These are phyloP conservation scores for Geosmithia morbida DNA, from an alignment of 2,329 filamentous ascomycete species.

Conservation along the genomic window DNA sequence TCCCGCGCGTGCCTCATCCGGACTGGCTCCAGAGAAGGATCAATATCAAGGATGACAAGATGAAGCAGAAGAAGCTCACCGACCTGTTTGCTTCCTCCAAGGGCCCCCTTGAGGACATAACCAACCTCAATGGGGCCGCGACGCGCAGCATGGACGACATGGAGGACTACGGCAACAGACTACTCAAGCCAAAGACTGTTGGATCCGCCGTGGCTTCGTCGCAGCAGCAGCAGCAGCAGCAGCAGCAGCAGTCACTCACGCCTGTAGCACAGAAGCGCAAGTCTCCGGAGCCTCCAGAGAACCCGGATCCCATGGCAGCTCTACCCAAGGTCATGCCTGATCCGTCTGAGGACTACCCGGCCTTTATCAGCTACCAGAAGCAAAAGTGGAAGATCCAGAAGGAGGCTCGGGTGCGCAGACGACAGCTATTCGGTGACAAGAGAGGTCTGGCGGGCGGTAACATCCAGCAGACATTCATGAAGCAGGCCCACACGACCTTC, in stretches of 20 bases:
- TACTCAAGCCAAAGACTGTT: slow-evolving; percentile 50
- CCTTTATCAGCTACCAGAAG: slow-evolving; percentile 89
- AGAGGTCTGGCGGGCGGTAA: slow-evolving; percentile 34
- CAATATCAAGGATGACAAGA: slow-evolving; percentile 87
- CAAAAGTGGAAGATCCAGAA: slow-evolving; percentile 98
- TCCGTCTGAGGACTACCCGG: slow-evolving; percentile 73
- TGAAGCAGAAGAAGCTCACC: slow-evolving; percentile 98
- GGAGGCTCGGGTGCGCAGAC: slow-evolving; percentile 67
- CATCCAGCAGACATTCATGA: slow-evolving; percentile 63
- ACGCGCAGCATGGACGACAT: slow-evolving; percentile 43
- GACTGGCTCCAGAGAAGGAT: slow-evolving; percentile 94
- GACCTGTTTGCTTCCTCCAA: slow-evolving; percentile 56
- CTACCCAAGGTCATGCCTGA: slow-evolving; percentile 75
- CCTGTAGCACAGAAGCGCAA: slow-evolving; percentile 52
- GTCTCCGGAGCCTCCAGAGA: slow-evolving; percentile 52
- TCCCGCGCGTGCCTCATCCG: slow-evolving; percentile 83
- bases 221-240: slow-evolving; percentile 16
- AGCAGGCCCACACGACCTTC: slow-evolving; percentile 81
- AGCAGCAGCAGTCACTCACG: slow-evolving; percentile 1
- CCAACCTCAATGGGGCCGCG: slow-evolving; percentile 39
- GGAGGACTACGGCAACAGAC: slow-evolving; percentile 64
- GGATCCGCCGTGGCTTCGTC: slow-evolving; percentile 40
- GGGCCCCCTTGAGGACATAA: slow-evolving; percentile 59
- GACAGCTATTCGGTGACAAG: slow-evolving; percentile 87
- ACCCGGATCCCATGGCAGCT: slow-evolving; percentile 63